phyloP scores from a whole-genome alignment of 1,139 yeast species.

The Hyphopichia fennica region DNA sequence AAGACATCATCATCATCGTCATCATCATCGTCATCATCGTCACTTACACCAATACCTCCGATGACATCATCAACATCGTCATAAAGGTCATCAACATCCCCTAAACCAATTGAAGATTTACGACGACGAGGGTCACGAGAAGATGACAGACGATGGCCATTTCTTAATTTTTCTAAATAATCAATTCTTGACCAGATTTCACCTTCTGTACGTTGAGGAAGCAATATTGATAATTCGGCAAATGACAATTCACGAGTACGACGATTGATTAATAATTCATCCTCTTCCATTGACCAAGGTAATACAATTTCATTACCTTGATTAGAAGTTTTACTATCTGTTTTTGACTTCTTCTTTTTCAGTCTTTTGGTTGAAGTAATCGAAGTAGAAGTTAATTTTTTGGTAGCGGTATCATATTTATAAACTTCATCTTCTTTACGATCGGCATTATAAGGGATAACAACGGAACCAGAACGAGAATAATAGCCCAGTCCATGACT shows the following conservation, averaged over 20 bases:
- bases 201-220: constrained; percentile 73
- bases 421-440: constrained; percentile 26
- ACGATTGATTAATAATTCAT: constrained; percentile 61
- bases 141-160: constrained; percentile 39
- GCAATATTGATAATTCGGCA: constrained; percentile 70
- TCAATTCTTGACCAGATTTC: constrained; percentile 68
- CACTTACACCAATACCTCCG: constrained; percentile 37
- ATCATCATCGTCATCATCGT: constrained; percentile 30
- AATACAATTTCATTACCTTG: constrained; percentile 19
- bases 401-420: constrained; percentile 10
- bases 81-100: constrained; percentile 49
- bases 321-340: constrained; percentile 14
- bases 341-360: constrained; percentile 5
- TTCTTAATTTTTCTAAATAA: constrained; percentile 48
- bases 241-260: constrained; percentile 60
- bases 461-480: constrained; percentile 48
- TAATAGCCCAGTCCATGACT: constrained; percentile 29
- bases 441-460: constrained; percentile 38
- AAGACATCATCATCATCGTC: constrained; percentile 39
- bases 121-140: constrained; percentile 36
- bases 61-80: constrained; percentile 38
- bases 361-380: constrained; percentile 4
- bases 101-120: constrained; percentile 44
- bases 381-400: constrained; percentile 6
- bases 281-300: constrained; percentile 70